Evolutionary conservation across 805 yeast species (phyloP), one percentile per base, ranked within the genome.

Genomic region (Teunomyces cretensis): DNA sequence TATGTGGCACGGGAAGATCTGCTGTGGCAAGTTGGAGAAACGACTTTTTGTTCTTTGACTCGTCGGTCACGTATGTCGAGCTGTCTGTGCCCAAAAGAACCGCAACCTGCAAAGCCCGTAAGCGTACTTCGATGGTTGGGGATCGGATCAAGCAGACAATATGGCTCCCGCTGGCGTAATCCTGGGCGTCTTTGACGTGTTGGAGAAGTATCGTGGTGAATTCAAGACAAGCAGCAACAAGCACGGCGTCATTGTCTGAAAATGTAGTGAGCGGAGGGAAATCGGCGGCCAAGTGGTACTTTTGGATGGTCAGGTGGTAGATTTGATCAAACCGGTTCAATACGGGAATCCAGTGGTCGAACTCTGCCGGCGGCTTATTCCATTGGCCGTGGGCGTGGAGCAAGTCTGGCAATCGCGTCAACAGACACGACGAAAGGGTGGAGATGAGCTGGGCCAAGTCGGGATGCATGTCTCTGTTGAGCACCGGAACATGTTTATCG

Each of bases 241-340:
- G 17, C 8, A 9, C 12, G 16, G 12, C 14, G 4, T 32, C 35
- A n/a, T 14, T 12, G 1, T 14, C 6, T 14, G 35, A 32, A 32
- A 32, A 9, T 12, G n/a, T 2, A 8, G 16, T 15, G 35, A 15
- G 17, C 9, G 11, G 16, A 14, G 35, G 35, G n/a, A 16, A 32
- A 3, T 32, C n/a, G 12, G 16, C 7, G 9, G 8, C 19, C 42
- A 82, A 62, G 22, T 65, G 69, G 55, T 87, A 84, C 48, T 79
- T 79, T 7, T 65, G 64, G 12, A 86, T 75, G 16, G 76, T 67
- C 3, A 56, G 54, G 42, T 81, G 84, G 43, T 87, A 67, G 6
- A 88, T 73, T 9, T 70, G 74, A 58, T 90, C 97, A 57, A 90
- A 80, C 53, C 83, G 72, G 62, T 89, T 84, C 54, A 91, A 68